Evolutionary conservation across 2,329 filamentous ascomycete genomes (phyloP), one percentile per base, ranked within the genome.

Genomic region (Paraphoma chrysanthemicola): DNA sequence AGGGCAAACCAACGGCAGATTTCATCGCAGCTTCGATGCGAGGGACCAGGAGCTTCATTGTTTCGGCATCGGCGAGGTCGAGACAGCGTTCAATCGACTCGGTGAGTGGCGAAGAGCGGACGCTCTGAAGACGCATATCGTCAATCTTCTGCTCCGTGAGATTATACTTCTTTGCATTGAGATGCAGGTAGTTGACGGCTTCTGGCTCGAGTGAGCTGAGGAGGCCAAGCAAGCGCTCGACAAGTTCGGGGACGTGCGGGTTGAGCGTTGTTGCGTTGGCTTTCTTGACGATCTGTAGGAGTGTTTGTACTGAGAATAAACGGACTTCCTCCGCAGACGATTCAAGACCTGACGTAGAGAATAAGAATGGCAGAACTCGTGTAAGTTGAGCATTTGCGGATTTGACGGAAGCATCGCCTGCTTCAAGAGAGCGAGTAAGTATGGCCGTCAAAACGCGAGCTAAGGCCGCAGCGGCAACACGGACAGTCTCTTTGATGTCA

Each of bases 401-500:
- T 64, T 88, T 88, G 14, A 78, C 72, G 0, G 87, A 84, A 29
- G 86, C 83, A 51, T 89, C 88, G 38, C 91, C 90, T 44, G 92
- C 88, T 74, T 97, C 92, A 1, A 97, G 84, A 57, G 93, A 91
- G 29, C 93, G 88, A 3, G 96, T 92, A 12, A 98, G 84, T 14
- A 91, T 90, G 50, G 91, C 93, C 1, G 93, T 96, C 36, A 99
- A 82, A 0, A 88, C 87, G 73, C 93, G 89, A 68, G 93, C 96
- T 4, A 99, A 83, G 57, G 88, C 88, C 44, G 93, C 83, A 1
- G 95, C 95, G 1, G 93, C 90, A 36, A 85, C 83, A 49, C 95
- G 86, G 4, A 99, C 95, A 1, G 90, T 93, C 7, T 90, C 90
- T 74, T 99, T 99, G 75, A 98, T 96, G 74, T 99, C 95, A 74